These are phyloP conservation scores for Volvox africanus DNA, from an alignment of 139 green algal species.

Conservation along the genomic window DNA sequence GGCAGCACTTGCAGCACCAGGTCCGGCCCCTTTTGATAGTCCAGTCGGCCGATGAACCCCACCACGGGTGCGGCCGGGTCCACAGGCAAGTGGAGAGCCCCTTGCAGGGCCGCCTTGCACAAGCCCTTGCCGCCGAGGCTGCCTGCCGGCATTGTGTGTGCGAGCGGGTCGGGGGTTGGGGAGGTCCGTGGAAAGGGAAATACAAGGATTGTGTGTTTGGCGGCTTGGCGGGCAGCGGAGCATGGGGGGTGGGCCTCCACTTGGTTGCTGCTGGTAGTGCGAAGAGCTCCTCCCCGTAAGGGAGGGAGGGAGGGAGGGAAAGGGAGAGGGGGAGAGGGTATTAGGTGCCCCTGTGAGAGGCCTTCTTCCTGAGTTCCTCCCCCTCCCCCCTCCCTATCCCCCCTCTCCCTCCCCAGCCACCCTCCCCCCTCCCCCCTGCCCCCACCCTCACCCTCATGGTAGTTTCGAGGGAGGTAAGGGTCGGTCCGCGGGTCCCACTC, in stretches of 20 bases:
- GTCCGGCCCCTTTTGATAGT: constrained; percentile 87
- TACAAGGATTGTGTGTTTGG: too few relatives aligned
- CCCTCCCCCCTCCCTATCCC: neutral
- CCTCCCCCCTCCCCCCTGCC: neutral
- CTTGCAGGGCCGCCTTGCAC: constrained; percentile 77
- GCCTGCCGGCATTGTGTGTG: neutral
- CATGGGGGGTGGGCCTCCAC: too few relatives aligned
- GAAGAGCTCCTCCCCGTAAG: too few relatives aligned
- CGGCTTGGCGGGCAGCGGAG: too few relatives aligned
- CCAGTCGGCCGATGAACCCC: constrained; percentile 82
- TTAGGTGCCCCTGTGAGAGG: too few relatives aligned
- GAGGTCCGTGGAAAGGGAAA: neutral
- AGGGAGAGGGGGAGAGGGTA: too few relatives aligned
- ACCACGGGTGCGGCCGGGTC: constrained; percentile 69
- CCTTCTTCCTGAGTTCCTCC: neutral
- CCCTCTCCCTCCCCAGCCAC: neutral
- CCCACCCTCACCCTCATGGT: constrained; percentile 45
- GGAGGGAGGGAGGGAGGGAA: too few relatives aligned
- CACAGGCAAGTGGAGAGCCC: constrained; percentile 65
- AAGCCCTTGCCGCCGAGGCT: constrained; percentile 69
- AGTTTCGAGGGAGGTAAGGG: constrained; percentile 69
- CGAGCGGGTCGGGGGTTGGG: too few relatives aligned
- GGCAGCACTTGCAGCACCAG: constrained; percentile 72
- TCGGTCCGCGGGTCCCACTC: constrained; percentile 84
- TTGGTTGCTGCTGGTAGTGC: too few relatives aligned